Evolutionary conservation across 2,329 filamentous ascomycete genomes (phyloP).

Genomic region (Ceratocystis smalleyi): DNA sequence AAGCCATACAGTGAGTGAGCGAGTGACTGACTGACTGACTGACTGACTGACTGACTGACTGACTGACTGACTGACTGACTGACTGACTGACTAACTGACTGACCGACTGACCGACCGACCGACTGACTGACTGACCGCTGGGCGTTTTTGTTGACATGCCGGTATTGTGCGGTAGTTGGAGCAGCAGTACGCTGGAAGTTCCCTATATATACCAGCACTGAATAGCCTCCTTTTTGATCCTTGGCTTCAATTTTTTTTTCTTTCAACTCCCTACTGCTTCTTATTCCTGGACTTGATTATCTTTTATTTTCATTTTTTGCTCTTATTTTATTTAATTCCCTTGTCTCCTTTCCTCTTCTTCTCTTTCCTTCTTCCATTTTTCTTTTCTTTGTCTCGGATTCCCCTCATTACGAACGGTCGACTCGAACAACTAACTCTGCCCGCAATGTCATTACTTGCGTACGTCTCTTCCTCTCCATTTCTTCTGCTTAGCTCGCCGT

Average conservation of each 20-base stretch:
- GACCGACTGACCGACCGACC: too few species aligned
- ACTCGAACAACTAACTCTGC: neutral
- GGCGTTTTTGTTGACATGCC: too few species aligned
- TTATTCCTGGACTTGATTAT: neutral
- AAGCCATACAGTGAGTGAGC: too few species aligned
- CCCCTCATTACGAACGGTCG: neutral
- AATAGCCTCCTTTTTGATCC: conserved; percentile 3
- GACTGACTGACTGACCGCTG: too few species aligned
- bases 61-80: too few species aligned
- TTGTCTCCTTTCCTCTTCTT: neutral
- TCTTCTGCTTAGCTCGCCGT: neutral
- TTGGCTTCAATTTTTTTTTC: neutral
- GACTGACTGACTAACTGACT: too few species aligned
- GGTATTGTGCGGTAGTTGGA: neutral
- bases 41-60: too few species aligned
- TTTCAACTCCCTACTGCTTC: neutral
- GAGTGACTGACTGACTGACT: too few species aligned
- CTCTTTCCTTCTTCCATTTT: neutral
- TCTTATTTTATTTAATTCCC: neutral
- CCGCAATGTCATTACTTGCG: conserved; percentile 16
- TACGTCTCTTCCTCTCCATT: conserved; percentile 7
- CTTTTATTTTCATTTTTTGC: conserved; percentile 2
- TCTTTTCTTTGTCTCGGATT: conserved; percentile 4
- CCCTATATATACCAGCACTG: neutral
- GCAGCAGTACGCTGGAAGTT: neutral